These are phyloP conservation scores for Fusarium solani-melongenae DNA, from an alignment of 2,329 filamentous ascomycete genomes.

Conservation along the genomic window DNA sequence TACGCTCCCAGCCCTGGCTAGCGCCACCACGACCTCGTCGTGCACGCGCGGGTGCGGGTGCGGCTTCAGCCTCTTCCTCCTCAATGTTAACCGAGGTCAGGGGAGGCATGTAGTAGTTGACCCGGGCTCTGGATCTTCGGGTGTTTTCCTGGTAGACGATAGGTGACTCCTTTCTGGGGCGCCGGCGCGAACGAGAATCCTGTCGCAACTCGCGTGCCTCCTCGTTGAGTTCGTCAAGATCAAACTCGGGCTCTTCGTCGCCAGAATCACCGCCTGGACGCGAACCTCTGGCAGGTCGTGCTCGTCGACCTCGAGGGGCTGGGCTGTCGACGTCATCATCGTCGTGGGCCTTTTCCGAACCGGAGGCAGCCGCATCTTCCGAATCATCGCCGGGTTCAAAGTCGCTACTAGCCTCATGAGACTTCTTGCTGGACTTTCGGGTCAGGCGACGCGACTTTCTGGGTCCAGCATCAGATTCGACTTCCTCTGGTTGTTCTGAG, in stretches of 20 bases:
- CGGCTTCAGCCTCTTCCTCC: conserved; percentile 76
- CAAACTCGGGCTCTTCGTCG: conserved; percentile 68
- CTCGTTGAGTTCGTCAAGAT: conserved; percentile 73
- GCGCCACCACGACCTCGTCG: conserved; percentile 72
- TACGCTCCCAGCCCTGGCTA: conserved; percentile 76
- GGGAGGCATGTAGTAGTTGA: conserved; percentile 88
- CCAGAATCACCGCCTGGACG: conserved; percentile 63
- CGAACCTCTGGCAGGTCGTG: conserved; percentile 59
- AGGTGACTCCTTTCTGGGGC: conserved; percentile 62
- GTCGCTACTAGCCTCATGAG: conserved; percentile 68
- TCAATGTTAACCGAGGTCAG: conserved; percentile 73
- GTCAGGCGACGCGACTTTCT: conserved; percentile 58
- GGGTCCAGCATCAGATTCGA: conserved; percentile 46
- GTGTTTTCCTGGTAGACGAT: conserved; percentile 69
- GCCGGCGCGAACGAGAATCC: conserved; percentile 63
- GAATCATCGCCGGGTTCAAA: conserved; percentile 71
- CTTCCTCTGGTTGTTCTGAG: conserved; percentile 45
- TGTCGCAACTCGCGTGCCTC: conserved; percentile 72
- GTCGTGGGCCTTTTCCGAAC: conserved; percentile 50
- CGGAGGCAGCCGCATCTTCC: conserved; percentile 63
- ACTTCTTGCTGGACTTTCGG: conserved; percentile 58
- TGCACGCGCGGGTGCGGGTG: conserved; percentile 75
- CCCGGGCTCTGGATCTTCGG: conserved; percentile 66
- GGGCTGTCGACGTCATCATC: conserved; percentile 61
- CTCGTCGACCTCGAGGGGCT: conserved; percentile 60